These are phyloP conservation scores for Boletus sensibilis DNA, from an alignment of 768 basidiomycete genomes.

Conservation along the genomic window DNA sequence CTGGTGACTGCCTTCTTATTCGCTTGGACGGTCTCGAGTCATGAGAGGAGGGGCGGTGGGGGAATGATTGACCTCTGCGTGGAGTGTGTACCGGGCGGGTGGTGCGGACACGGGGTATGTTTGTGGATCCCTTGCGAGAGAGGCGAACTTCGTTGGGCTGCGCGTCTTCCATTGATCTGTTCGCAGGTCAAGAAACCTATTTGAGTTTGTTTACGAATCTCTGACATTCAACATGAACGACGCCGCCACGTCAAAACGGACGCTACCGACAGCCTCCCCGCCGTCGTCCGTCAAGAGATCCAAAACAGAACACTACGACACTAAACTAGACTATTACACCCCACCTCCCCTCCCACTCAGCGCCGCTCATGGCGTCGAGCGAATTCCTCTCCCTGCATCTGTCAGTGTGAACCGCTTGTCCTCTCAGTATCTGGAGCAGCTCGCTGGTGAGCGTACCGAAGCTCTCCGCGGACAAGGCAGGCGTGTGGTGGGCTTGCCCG, in stretches of 20 bases:
- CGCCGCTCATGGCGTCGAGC: conserved; percentile 29
- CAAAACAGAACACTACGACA: conserved; percentile 18
- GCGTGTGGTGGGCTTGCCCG: conserved; percentile 24
- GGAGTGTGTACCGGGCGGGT: neutral
- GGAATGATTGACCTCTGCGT: neutral
- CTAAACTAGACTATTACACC: neutral
- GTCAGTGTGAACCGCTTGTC: conserved; percentile 10
- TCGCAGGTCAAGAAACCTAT: conserved; percentile 1
- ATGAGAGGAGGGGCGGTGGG: neutral
- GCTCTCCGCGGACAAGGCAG: conserved; percentile 22
- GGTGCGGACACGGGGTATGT: conserved; percentile 29
- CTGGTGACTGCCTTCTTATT: conserved; percentile 1
- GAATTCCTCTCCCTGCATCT: conserved; percentile 19
- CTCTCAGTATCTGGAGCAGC: conserved; percentile 11
- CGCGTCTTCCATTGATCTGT: conserved; percentile 33
- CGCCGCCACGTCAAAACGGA: conserved; percentile 14
- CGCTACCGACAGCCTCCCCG: conserved; percentile 2
- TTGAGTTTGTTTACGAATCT: conserved; percentile 26
- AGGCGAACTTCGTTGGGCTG: conserved; percentile 42
- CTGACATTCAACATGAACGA: conserved; percentile 14
- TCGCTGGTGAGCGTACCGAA: conserved; percentile 18
- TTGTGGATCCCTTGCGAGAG: conserved; percentile 32
- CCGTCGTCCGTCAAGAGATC: conserved; percentile 17
- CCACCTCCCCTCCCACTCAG: conserved; percentile 20
- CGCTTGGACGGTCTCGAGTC: conserved; percentile 4